Conservation (phyloP, 345 rosid species). For the Brassica nigra region DNA sequence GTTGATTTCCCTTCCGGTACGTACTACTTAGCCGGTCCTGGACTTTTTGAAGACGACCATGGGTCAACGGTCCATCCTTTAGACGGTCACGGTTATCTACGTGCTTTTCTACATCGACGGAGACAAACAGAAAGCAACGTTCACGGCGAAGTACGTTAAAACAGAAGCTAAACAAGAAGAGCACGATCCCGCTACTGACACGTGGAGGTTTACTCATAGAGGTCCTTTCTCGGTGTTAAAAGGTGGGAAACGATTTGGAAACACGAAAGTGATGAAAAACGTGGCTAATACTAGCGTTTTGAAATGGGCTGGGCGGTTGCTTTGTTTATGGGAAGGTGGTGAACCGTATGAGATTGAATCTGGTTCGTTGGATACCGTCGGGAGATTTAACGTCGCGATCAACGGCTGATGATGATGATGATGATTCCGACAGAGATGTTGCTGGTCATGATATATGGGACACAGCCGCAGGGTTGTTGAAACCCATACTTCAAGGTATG, state of each 20-base stretch:
- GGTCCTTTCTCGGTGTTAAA: conserved; percentile 88
- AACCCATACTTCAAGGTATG: conserved; percentile 72
- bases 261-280: conserved; percentile 90
- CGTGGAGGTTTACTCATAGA: conserved; percentile 78
- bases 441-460: conserved; percentile 49
- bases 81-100: conserved; percentile 88
- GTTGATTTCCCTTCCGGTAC: conserved; percentile 78
- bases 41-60: conserved; percentile 78
- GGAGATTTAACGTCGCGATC: conserved; percentile 50
- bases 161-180: conserved; percentile 89
- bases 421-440: conserved; percentile 10
- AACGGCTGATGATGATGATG: conserved; percentile 43
- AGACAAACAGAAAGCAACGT: conserved; percentile 45
- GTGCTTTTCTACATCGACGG: conserved; percentile 68
- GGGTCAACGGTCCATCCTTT: conserved; percentile 93
- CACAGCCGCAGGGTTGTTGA: conserved; percentile 64
- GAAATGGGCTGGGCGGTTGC: conserved; percentile 70
- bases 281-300: conserved; percentile 89
- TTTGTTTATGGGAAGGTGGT: conserved; percentile 97
- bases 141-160: conserved; percentile 77
- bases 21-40: conserved; percentile 84
- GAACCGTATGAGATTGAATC: conserved; percentile 81
- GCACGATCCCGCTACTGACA: conserved; percentile 62
- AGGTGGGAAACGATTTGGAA: conserved; percentile 70
- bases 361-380: conserved; percentile 68